Percentiles rank a stretch among this genome's conserved stretches.
Evolutionary conservation across 768 basidiomycete species (phyloP).

Genomic region (Mycena kentingensis): DNA sequence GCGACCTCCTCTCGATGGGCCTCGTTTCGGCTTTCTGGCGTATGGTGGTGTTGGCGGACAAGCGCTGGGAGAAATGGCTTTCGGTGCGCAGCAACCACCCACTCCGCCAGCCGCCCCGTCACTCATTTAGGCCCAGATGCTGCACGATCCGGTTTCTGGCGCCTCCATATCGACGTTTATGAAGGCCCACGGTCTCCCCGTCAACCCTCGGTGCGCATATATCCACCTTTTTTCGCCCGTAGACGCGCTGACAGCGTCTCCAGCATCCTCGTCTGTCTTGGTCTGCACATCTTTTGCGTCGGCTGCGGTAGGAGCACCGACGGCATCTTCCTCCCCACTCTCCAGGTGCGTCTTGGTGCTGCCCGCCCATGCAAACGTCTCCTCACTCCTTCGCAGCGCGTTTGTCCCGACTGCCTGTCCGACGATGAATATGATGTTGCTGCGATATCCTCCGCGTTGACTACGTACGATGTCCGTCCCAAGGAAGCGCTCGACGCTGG

Average conservation of each 20-base stretch:
- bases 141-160: neutral
- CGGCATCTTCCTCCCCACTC: neutral
- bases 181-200: neutral
- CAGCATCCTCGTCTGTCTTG: neutral
- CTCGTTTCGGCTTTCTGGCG: neutral
- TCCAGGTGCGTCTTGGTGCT: neutral
- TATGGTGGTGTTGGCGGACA: neutral
- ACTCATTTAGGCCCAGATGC: neutral
- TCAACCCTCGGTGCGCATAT: neutral
- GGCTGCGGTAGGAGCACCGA: neutral
- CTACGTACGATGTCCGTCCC: neutral
- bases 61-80: neutral
- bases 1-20: neutral
- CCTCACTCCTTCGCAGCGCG: neutral
- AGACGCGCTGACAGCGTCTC: neutral
- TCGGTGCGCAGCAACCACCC: neutral
- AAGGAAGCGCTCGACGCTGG: neutral
- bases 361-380: neutral
- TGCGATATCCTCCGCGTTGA: neutral
- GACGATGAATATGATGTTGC: neutral
- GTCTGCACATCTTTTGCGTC: neutral
- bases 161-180: neutral
- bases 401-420: neutral
- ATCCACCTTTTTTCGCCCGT: neutral
- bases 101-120: neutral